These are phyloP conservation scores for Pythium graminicola DNA, from an alignment of 352 stramenopile genomes.

Conservation along the genomic window DNA sequence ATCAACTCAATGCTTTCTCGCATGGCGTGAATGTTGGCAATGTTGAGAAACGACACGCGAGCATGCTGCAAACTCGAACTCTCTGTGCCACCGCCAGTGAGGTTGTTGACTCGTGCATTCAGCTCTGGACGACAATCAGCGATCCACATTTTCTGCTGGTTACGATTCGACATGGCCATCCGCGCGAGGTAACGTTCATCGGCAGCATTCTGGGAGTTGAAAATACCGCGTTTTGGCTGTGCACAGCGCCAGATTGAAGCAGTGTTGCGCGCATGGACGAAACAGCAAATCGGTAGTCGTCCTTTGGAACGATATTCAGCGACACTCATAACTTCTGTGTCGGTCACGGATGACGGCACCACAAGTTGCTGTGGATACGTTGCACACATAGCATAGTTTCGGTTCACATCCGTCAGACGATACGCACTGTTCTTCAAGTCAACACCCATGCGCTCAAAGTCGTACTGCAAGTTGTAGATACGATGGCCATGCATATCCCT, in stretches of 20 bases:
- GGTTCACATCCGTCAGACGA: conserved; percentile 61
- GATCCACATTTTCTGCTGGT: conserved; percentile 70
- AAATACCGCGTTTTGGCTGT: conserved; percentile 80
- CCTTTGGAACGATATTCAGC: conserved; percentile 80
- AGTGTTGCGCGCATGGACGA: conserved; percentile 56
- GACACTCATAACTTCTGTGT: conserved; percentile 56
- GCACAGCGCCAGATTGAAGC: conserved; percentile 80
- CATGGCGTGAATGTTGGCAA: conserved; percentile 93
- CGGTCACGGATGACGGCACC: conserved; percentile 54
- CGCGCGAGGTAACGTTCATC: conserved; percentile 74
- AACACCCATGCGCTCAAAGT: conserved; percentile 76
- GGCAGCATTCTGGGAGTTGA: conserved; percentile 58
- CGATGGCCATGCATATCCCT: conserved; percentile 37
- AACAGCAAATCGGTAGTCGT: conserved; percentile 77
- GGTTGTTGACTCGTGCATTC: conserved; percentile 86
- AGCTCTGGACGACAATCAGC: conserved; percentile 87
- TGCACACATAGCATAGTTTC: conserved; percentile 58
- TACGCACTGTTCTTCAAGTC: conserved; percentile 33
- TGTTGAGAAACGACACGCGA: conserved; percentile 82
- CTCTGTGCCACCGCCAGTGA: conserved; percentile 87
- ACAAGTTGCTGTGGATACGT: conserved; percentile 78
- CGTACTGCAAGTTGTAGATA: conserved; percentile 56
- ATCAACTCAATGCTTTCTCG: conserved; percentile 79
- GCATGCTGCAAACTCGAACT: conserved; percentile 70
- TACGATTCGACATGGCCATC: conserved; percentile 40